phyloP scores from a whole-genome alignment of 2,329 filamentous ascomycete species.

The Nemania diffusa region DNA sequence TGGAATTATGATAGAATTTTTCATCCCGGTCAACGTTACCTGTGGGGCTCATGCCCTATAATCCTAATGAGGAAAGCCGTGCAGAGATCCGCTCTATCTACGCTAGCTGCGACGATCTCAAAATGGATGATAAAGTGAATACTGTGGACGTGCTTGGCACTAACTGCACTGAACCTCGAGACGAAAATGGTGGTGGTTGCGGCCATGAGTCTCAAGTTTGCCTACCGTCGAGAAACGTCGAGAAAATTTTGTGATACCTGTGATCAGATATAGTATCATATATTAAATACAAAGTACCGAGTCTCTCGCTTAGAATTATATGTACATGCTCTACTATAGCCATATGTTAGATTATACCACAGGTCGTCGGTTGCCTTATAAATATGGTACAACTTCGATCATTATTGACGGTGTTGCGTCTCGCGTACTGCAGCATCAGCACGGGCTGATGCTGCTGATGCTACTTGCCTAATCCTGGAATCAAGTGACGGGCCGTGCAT shows the following conservation, averaged over 20 bases:
- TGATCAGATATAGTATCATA: background rate
- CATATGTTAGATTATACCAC: background rate
- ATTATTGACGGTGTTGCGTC: constrained; percentile 24
- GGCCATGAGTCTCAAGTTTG: background rate
- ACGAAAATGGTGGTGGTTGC: background rate
- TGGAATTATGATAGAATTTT: background rate
- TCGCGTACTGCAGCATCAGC: constrained; percentile 34
- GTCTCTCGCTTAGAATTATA: constrained; percentile 14
- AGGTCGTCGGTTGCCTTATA: background rate
- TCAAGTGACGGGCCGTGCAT: constrained; percentile 29
- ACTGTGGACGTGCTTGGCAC: background rate
- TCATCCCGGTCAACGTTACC: background rate
- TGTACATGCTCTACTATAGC: constrained; percentile 23
- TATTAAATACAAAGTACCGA: constrained; percentile 10
- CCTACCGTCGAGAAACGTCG: background rate
- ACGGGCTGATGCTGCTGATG: constrained; percentile 46
- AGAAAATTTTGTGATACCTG: background rate
- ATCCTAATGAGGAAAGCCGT: constrained; percentile 24
- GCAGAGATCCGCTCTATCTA: background rate
- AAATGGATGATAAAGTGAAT: background rate
- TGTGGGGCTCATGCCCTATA: constrained; percentile 23
- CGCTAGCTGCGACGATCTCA: background rate
- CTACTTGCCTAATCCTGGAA: constrained; percentile 51
- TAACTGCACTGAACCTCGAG: background rate
- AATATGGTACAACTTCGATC: constrained; percentile 10